Evolutionary conservation across 2,329 filamentous ascomycete species (phyloP).

Genomic region (Ascochyta rabiei): DNA sequence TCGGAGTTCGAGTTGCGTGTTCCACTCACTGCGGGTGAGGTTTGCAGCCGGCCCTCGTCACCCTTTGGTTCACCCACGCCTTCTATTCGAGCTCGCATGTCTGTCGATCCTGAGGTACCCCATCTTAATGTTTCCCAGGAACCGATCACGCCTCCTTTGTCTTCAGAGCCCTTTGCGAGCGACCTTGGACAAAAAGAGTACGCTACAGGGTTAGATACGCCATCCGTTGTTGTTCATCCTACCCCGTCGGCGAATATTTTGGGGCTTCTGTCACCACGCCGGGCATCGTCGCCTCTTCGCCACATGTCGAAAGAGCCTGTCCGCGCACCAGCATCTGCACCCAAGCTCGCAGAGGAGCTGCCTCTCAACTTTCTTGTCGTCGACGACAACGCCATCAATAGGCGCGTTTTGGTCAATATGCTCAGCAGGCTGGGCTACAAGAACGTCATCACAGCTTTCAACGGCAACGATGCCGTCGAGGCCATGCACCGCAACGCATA

Average conservation of each 20-base stretch:
- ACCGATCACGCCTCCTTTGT: constrained; percentile 38
- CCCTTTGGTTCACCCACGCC: constrained; percentile 56
- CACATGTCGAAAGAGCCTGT: constrained; percentile 33
- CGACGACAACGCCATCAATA: constrained; percentile 76
- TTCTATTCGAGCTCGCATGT: constrained; percentile 38
- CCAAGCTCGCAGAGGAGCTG: constrained; percentile 61
- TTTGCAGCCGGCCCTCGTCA: constrained; percentile 56
- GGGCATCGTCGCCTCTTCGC: constrained; percentile 37
- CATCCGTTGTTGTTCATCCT: constrained; percentile 21
- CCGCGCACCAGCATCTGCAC: constrained; percentile 25
- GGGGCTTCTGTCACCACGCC: constrained; percentile 37
- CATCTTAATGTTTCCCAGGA: constrained; percentile 23
- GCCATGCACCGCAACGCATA: constrained; percentile 57
- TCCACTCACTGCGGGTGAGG: constrained; percentile 62
- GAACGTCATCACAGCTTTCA: constrained; percentile 68
- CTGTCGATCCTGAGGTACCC: constrained; percentile 36
- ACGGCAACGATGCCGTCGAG: constrained; percentile 70
- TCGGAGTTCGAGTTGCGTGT: constrained; percentile 73
- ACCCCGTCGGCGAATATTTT: constrained; percentile 12
- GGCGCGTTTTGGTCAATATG: constrained; percentile 70
- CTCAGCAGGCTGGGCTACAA: constrained; percentile 70
- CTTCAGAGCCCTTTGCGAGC: constrained; percentile 29
- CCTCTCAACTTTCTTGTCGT: constrained; percentile 73
- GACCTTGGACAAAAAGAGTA: constrained; percentile 19
- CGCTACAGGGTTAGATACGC: constrained; percentile 9